Percentiles rank a stretch among this genome's conserved stretches.
Conservation (phyloP, 2,329 filamentous ascomycete genomes). For the Penicillium italicum region DNA sequence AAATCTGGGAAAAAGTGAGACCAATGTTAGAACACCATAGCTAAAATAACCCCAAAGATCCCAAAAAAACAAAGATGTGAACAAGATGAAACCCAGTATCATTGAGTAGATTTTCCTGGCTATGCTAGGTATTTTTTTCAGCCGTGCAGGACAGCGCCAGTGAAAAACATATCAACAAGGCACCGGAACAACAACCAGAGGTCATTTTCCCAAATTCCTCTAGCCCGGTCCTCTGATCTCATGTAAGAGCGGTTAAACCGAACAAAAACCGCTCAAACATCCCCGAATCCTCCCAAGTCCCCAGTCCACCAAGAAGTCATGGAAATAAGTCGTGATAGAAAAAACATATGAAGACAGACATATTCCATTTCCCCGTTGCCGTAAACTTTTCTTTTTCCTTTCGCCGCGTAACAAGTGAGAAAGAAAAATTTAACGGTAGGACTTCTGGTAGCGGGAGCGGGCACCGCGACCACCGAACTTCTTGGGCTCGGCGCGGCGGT, state of each 20-base stretch:
- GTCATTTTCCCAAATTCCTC: conserved; percentile 15
- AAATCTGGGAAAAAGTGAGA: neutral
- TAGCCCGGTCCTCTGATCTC: conserved; percentile 22
- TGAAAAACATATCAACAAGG: conserved; percentile 25
- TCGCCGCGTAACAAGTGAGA: conserved; percentile 25
- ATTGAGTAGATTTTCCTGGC: conserved; percentile 35
- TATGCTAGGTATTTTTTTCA: conserved; percentile 30
- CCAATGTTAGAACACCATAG: neutral
- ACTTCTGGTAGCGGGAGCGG: conserved; percentile 97
- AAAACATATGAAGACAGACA: conserved; percentile 20
- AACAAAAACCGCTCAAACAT: conserved; percentile 20
- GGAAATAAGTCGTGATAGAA: conserved; percentile 27
- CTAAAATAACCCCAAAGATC: neutral
- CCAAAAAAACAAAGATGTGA: conserved; percentile 12
- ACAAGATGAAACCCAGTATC: conserved; percentile 30
- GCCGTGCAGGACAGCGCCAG: conserved; percentile 26
- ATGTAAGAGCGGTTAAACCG: conserved; percentile 13
- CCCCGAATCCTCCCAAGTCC: conserved; percentile 22
- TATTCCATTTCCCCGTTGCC: conserved; percentile 20
- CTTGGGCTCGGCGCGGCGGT: conserved; percentile 99
- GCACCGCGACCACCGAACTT: conserved; percentile 83
- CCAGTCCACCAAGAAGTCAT: conserved; percentile 25
- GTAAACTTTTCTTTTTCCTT: conserved; percentile 55
- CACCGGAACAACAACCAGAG: conserved; percentile 24
- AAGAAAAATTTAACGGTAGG: conserved; percentile 75